Percentiles rank a stretch among this genome's conserved stretches.
Conservation (phyloP, 352 stramenopile species). For the Globisporangium paroecandrum region DNA sequence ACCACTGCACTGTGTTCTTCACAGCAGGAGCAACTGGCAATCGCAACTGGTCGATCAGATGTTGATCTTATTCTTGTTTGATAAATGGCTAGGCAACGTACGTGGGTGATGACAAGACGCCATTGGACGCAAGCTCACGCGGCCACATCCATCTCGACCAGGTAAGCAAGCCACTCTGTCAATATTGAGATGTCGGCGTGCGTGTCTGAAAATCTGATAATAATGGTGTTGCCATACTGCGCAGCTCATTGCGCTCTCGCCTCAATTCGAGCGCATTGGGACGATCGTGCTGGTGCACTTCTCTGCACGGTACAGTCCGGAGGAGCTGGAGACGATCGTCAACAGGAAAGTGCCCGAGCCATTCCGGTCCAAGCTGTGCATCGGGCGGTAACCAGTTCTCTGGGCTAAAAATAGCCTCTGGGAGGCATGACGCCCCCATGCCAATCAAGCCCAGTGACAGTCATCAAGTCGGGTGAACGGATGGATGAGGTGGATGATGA, state of each 20-base stretch:
- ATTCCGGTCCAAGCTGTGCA: conserved; percentile 40
- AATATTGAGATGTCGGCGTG: too few species aligned
- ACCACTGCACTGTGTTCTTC: too few species aligned
- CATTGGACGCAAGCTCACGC: conserved; percentile 37
- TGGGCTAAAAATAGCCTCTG: not conserved
- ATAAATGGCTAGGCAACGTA: conserved; percentile 50
- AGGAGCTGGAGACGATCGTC: conserved; percentile 33
- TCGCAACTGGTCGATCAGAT: not conserved
- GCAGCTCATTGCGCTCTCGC: conserved; percentile 35
- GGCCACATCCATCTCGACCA: conserved; percentile 79
- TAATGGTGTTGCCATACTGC: not conserved
- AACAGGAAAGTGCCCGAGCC: conserved; percentile 27
- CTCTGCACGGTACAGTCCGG: conserved; percentile 53
- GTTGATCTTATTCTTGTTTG: not conserved
- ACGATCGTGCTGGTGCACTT: conserved; percentile 73
- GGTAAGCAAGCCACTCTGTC: conserved; percentile 22
- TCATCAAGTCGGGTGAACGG: not conserved
- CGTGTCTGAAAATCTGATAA: not conserved
- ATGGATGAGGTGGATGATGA: not conserved
- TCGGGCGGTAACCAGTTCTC: not conserved
- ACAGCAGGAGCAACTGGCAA: too few species aligned
- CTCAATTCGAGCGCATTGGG: conserved; percentile 48
- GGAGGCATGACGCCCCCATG: not conserved
- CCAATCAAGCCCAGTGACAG: not conserved
- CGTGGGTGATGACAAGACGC: conserved; percentile 43